Evolutionary conservation across 164 flowering plant genomes (phyloP).

Genomic region (Vitis amurensis): DNA sequence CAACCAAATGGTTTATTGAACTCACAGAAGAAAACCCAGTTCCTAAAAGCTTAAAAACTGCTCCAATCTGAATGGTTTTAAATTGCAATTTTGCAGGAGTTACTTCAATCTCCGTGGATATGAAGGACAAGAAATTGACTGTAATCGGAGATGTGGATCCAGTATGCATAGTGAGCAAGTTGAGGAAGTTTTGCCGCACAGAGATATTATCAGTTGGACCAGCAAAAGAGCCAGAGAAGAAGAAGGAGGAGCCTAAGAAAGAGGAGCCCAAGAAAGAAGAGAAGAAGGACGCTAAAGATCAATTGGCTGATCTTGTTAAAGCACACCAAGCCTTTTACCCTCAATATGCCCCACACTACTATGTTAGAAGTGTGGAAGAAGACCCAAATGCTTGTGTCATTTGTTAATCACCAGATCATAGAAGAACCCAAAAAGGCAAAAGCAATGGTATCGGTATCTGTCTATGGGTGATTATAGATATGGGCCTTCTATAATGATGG

Average conservation of each 20-base stretch:
- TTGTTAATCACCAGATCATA: constrained; percentile 3
- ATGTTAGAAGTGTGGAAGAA: constrained; percentile 4
- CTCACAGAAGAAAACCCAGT: not conserved
- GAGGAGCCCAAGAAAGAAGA: constrained; percentile 16
- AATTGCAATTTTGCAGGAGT: constrained; percentile 27
- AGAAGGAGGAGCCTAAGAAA: constrained; percentile 41
- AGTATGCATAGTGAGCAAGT: constrained; percentile 30
- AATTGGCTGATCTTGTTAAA: constrained; percentile 16
- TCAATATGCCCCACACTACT: too few species aligned
- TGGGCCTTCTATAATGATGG: too few species aligned
- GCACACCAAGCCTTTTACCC: not conserved
- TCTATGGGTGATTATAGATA: too few species aligned
- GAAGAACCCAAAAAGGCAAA: not conserved
- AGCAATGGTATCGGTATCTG: too few species aligned
- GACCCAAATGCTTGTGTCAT: constrained; percentile 26
- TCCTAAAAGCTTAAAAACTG: not conserved
- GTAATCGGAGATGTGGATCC: constrained; percentile 46
- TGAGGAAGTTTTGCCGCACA: constrained; percentile 38
- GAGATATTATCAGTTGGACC: constrained; percentile 42
- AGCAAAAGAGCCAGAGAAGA: constrained; percentile 36
- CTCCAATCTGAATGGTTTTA: not conserved
- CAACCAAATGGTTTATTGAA: too few species aligned
- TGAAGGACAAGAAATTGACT: constrained; percentile 42
- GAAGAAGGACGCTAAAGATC: constrained; percentile 17
- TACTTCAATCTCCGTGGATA: constrained; percentile 37